Conservation (phyloP, 148 eudicot genomes). For the Rhododendron henanense region DNA sequence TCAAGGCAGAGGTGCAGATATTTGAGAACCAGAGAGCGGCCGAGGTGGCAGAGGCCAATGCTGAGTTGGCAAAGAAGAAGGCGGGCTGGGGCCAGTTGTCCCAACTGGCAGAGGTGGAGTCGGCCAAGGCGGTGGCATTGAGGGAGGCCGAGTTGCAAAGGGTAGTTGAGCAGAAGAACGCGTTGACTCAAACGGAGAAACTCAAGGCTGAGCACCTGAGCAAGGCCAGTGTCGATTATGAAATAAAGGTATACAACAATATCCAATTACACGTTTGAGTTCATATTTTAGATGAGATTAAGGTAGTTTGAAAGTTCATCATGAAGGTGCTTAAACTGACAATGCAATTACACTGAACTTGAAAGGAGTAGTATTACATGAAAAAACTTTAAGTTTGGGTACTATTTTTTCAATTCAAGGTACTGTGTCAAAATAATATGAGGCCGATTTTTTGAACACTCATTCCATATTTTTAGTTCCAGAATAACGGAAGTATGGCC, state of each 20-base stretch:
- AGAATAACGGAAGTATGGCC: too few relatives aligned
- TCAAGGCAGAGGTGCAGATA: constrained; percentile 19
- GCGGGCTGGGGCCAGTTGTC: constrained; percentile 21
- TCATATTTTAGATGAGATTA: neutral
- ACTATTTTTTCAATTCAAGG: neutral
- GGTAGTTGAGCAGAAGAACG: constrained; percentile 25
- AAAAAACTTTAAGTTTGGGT: neutral
- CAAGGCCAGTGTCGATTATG: constrained; percentile 29
- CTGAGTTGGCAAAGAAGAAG: constrained; percentile 24
- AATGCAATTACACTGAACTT: neutral
- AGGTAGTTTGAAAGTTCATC: neutral
- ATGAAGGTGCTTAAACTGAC: neutral
- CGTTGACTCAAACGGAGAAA: constrained; percentile 16
- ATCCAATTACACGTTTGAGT: neutral
- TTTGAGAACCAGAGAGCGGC: constrained; percentile 24
- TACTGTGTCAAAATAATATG: neutral
- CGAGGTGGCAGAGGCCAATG: constrained; percentile 23
- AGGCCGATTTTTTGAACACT: too few relatives aligned
- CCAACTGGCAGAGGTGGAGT: constrained; percentile 24
- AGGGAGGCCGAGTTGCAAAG: constrained; percentile 25
- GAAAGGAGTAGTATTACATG: too few relatives aligned
- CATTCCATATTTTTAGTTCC: too few relatives aligned
- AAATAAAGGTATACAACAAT: constrained; percentile 10
- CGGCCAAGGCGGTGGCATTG: constrained; percentile 18
- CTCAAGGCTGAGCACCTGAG: constrained; percentile 26